Evolutionary conservation across 345 rosid species (phyloP), one percentile per base, ranked within the genome.

Genomic region (Sonneratia alba): DNA sequence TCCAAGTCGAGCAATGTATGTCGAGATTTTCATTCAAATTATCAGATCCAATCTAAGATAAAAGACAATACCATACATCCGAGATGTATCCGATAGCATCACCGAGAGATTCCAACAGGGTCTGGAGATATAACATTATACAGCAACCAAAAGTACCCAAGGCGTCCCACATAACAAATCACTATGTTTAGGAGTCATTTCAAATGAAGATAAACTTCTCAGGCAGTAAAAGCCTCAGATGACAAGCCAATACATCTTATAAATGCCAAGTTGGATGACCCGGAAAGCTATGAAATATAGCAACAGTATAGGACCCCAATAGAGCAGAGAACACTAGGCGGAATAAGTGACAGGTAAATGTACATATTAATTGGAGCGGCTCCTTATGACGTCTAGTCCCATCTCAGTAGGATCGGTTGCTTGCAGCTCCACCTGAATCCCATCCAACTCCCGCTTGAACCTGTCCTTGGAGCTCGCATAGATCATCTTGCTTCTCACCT

Each of bases 401-500:
- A 87, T 87, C 79, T 87, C 91, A 18, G 89, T 78, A 21, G 89
- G 89, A 76, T 87, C 91, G 11, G 87, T 87, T 37, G 91, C 91
- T 79, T 87, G 91, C 87, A 87, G 75, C 77, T 87, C 89, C 21
- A 85, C 38, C 82, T 87, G 89, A 74, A 87, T 85, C 32, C 89
- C 91, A 22, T 87, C 91, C 74, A 85, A 74, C 77, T 87, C 89
- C 75, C 89, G 81, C 71, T 84, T 87, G 77, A 87, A 85, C 79
- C 86, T 82, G 82, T 87, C 91, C 75, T 87, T 87, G 61, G 91
- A 82, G 79, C 91, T 87, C 15, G 91, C 91, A 74, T 87, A 87
- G 69, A 87, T 87, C 91, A 87, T 87, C 84, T 87, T 87, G 86
- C 81, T 87, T 79, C 91, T 84, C 84, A 87, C 91, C 74, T 65